phyloP scores from a whole-genome alignment of 345 rosid species.

The Salix suchowensis region DNA sequence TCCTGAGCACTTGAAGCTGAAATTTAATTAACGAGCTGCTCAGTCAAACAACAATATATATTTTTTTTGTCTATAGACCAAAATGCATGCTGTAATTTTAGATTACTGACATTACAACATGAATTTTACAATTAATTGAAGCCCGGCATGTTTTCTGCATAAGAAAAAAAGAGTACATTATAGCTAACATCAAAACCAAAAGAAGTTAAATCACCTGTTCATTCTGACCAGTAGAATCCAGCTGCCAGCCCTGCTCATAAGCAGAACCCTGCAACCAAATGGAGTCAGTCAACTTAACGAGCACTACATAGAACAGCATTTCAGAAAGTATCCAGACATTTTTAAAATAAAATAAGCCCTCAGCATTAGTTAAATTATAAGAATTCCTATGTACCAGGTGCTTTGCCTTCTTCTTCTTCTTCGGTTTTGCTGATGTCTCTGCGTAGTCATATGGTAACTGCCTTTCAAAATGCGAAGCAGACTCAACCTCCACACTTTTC shows the following conservation, averaged over 20 bases:
- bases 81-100: neutral
- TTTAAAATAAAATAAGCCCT: conserved; percentile 5
- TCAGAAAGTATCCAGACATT: conserved; percentile 1
- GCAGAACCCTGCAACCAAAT: conserved; percentile 62
- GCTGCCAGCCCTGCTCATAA: conserved; percentile 77
- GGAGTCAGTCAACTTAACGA: conserved; percentile 19
- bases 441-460: conserved; percentile 62
- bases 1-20: neutral
- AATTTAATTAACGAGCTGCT: neutral
- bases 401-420: conserved; percentile 82
- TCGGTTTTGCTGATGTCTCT: conserved; percentile 75
- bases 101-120: neutral
- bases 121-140: neutral
- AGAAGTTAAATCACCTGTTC: conserved; percentile 59
- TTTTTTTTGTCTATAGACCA: neutral
- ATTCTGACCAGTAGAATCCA: conserved; percentile 49
- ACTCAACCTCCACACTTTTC: conserved; percentile 80
- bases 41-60: neutral
- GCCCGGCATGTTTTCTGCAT: neutral
- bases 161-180: neutral
- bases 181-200: neutral
- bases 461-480: conserved; percentile 61
- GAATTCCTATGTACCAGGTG: conserved; percentile 44
- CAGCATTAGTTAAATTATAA: conserved; percentile 16
- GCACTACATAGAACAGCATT: conserved; percentile 14